phyloP scores from a whole-genome alignment of 345 rosid genomes.

The Mallotus nudiflorus region DNA sequence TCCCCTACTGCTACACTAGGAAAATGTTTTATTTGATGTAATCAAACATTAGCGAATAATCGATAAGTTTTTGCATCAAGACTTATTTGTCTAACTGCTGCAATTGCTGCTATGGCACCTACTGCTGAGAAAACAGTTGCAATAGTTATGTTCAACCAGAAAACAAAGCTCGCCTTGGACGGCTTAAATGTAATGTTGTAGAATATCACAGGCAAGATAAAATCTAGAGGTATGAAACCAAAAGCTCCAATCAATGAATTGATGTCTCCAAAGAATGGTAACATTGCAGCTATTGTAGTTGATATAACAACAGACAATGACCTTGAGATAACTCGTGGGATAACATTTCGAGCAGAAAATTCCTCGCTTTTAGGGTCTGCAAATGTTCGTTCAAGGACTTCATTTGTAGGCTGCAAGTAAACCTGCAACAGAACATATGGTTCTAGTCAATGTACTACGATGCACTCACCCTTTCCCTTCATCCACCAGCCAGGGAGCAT shows the following conservation, averaged over 20 bases:
- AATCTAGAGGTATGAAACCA: constrained; percentile 84
- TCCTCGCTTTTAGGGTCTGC: constrained; percentile 53
- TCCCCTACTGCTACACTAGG: too few species aligned
- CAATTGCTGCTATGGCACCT: constrained; percentile 62
- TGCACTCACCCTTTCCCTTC: too few species aligned
- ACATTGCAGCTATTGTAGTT: constrained; percentile 69
- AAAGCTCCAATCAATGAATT: constrained; percentile 69
- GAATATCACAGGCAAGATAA: constrained; percentile 67
- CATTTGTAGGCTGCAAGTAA: constrained; percentile 86
- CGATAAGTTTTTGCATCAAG: constrained; percentile 61
- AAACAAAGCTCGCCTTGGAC: constrained; percentile 50
- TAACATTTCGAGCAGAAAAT: constrained; percentile 58
- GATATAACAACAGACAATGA: constrained; percentile 59
- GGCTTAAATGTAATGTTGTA: constrained; percentile 82
- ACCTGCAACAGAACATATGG: constrained; percentile 43
- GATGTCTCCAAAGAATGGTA: constrained; percentile 81
- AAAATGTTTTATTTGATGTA: too few species aligned
- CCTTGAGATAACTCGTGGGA: constrained; percentile 56
- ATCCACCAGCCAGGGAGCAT: too few species aligned
- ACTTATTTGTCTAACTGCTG: constrained; percentile 68
- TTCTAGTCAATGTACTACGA: too few species aligned
- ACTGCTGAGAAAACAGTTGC: constrained; percentile 54
- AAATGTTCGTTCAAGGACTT: constrained; percentile 52
- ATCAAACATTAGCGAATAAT: constrained; percentile 68
- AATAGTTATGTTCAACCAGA: constrained; percentile 64